A percentile compares a stretch with the other conserved stretches of the same genome.
Evolutionary conservation across 2,329 filamentous ascomycete species (phyloP).

Genomic region (Neocucurbitaria cava): DNA sequence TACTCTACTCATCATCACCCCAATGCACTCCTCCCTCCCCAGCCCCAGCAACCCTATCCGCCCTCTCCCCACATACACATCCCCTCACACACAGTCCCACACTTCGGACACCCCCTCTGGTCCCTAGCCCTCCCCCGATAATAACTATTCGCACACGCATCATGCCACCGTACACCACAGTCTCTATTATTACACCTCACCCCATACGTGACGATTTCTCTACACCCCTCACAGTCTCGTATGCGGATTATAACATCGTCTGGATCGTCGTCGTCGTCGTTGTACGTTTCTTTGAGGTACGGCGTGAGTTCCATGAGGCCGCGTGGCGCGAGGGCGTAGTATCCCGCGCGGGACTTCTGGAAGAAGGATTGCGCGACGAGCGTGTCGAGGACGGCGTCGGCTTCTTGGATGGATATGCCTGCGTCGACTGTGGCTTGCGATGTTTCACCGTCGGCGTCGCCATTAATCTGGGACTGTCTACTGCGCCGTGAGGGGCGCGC

Average conservation of each 20-base stretch:
- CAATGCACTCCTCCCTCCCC: constrained; percentile 11
- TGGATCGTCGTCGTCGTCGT: constrained; percentile 66
- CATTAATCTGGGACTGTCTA: constrained; percentile 36
- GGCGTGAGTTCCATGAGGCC: constrained; percentile 82
- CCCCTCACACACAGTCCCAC: constrained; percentile 38
- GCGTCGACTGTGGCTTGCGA: constrained; percentile 54
- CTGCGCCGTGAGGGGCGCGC: constrained; percentile 52
- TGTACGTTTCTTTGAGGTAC: constrained; percentile 90
- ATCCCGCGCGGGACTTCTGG: constrained; percentile 73
- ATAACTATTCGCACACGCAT: constrained; percentile 42
- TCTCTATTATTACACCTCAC: constrained; percentile 37
- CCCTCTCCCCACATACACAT: constrained; percentile 62
- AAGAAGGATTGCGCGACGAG: constrained; percentile 86
- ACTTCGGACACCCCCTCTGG: constrained; percentile 40
- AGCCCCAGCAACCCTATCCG: constrained; percentile 18
- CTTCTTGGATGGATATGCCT: constrained; percentile 76
- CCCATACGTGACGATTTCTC: constrained; percentile 81
- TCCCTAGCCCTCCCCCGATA: constrained; percentile 27
- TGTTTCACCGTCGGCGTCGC: constrained; percentile 19
- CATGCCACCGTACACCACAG: constrained; percentile 43
- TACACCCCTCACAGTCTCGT: constrained; percentile 87
- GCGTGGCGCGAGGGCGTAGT: constrained; percentile 77
- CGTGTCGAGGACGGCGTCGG: constrained; percentile 72
- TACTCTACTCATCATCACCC: constrained; percentile 6
- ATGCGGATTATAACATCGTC: constrained; percentile 67